Percentiles rank a stretch among this genome's conserved stretches.
Evolutionary conservation across 2,329 filamentous ascomycete species (phyloP).

Genomic region (Whalleya microplaca): DNA sequence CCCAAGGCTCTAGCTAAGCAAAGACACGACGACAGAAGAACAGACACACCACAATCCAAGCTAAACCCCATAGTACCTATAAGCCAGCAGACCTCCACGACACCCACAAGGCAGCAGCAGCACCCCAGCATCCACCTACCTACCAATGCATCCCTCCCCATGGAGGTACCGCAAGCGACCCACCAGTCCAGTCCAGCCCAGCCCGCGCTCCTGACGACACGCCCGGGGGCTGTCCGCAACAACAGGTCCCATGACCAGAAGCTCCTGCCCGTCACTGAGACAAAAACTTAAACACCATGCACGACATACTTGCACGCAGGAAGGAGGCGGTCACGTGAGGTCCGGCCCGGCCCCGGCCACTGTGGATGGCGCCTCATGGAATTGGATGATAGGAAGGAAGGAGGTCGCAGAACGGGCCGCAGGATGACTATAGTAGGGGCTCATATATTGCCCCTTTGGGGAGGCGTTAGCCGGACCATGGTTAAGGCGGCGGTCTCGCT

Average conservation of each 20-base stretch:
- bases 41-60: no score
- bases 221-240: no score
- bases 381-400: neutral
- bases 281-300: constrained; percentile 17
- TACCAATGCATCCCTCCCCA: no score
- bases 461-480: neutral
- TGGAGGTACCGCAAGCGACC: no score
- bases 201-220: neutral
- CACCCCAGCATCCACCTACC: no score
- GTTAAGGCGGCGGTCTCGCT: neutral
- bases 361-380: neutral
- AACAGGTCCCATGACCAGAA: constrained; percentile 20
- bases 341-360: constrained; percentile 7
- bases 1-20: no score
- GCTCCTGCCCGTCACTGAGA: constrained; percentile 13
- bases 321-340: constrained; percentile 24
- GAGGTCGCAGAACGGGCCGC: constrained; percentile 12
- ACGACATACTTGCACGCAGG: constrained; percentile 32
- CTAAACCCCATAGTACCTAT: no score
- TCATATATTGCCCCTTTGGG: neutral
- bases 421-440: constrained; percentile 7
- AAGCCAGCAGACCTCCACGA: no score
- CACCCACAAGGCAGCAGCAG: no score
- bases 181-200: no score
- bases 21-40: no score